A percentile compares a stretch with the other conserved stretches of the same genome.
phyloP scores from a whole-genome alignment of 2,329 filamentous ascomycete species.

The Neurospora crassa region DNA sequence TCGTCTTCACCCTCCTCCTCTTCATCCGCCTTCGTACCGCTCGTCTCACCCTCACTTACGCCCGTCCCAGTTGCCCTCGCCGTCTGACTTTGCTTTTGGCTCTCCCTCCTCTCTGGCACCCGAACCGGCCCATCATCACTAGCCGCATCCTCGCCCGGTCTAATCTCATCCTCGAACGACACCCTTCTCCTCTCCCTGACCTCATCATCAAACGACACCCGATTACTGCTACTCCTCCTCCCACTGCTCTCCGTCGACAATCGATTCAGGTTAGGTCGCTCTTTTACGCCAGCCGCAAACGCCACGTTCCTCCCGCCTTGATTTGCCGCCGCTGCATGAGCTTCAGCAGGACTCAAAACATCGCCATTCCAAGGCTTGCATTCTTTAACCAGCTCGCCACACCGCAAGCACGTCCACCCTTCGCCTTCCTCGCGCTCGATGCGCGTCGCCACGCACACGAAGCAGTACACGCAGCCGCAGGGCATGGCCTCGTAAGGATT shows the following conservation, averaged over 20 bases:
- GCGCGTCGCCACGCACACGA: constrained; percentile 83
- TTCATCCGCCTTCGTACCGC: not conserved
- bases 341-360: constrained; percentile 48
- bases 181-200: not conserved
- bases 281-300: constrained; percentile 47
- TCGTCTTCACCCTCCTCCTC: constrained; percentile 3
- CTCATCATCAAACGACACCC: constrained; percentile 12
- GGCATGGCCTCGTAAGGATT: constrained; percentile 90
- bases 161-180: not conserved
- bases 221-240: constrained; percentile 18
- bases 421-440: constrained; percentile 90
- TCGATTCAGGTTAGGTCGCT: constrained; percentile 17
- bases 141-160: not conserved
- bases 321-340: constrained; percentile 35
- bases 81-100: not conserved
- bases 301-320: constrained; percentile 36
- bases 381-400: constrained; percentile 72
- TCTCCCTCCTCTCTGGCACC: not conserved
- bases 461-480: constrained; percentile 92
- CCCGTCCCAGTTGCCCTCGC: not conserved
- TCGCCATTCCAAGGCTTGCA: constrained; percentile 91
- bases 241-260: constrained; percentile 18
- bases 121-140: constrained; percentile 2
- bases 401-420: constrained; percentile 85
- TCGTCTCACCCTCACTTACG: constrained; percentile 1